These are phyloP conservation scores for Lactarius psammicola DNA, from an alignment of 768 basidiomycete species.

Conservation along the genomic window DNA sequence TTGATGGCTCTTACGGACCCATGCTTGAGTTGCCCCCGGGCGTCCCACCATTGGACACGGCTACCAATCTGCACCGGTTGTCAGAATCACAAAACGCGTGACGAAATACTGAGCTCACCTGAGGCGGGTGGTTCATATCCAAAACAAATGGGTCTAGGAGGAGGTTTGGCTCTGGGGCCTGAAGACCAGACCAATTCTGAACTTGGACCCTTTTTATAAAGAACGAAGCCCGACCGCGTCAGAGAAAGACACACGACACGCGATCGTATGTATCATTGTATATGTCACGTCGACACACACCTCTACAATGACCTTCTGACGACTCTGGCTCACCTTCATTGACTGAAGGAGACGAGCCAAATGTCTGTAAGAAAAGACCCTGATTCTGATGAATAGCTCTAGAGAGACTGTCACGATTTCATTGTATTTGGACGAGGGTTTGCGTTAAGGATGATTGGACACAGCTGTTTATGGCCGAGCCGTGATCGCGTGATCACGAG, in stretches of 20 bases:
- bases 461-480: constrained; percentile 18
- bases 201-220: constrained; percentile 9
- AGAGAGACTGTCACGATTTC: constrained; percentile 17
- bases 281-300: constrained; percentile 16
- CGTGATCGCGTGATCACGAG: constrained; percentile 16
- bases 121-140: constrained; percentile 61
- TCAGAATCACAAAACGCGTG: constrained; percentile 23
- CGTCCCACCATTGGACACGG: constrained; percentile 65
- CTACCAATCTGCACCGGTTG: constrained; percentile 53
- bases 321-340: not conserved
- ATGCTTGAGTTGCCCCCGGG: constrained; percentile 52
- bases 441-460: constrained; percentile 1
- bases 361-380: constrained; percentile 22
- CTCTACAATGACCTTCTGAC: constrained; percentile 7
- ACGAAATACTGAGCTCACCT: constrained; percentile 32
- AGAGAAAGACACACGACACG: not conserved
- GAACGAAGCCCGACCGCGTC: constrained; percentile 6
- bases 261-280: constrained; percentile 16
- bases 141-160: constrained; percentile 49
- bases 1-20: constrained; percentile 57
- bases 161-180: constrained; percentile 23
- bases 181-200: constrained; percentile 14
- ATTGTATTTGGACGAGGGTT: constrained; percentile 23
- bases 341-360: constrained; percentile 6
- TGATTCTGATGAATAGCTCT: constrained; percentile 16